A percentile compares a stretch with the other conserved stretches of the same genome.
These are phyloP conservation scores for Dictyostelium capitatum DNA, from an alignment of 78 protist species.

Conservation along the genomic window DNA sequence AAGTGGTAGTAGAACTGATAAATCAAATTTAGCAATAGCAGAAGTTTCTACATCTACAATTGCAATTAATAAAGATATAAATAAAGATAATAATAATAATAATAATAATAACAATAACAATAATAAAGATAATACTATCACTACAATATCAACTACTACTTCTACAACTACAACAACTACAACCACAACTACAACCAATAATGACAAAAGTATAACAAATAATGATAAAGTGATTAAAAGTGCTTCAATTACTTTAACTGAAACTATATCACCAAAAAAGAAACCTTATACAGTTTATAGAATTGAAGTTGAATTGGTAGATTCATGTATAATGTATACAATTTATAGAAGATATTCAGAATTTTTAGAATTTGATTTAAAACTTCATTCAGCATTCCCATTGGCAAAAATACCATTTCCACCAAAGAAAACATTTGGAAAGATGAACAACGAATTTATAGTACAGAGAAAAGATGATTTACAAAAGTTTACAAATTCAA, in stretches of 20 bases:
- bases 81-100: background rate
- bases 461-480: constrained; percentile 64
- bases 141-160: background rate
- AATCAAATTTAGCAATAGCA: background rate
- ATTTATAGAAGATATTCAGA: constrained; percentile 59
- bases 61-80: background rate
- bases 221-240: constrained; percentile 45
- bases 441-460: constrained; percentile 78
- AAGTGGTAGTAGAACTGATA: background rate
- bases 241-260: constrained; percentile 68
- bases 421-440: constrained; percentile 75
- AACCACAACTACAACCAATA: background rate
- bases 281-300: constrained; percentile 65
- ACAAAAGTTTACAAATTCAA: constrained; percentile 34
- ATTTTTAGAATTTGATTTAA: constrained; percentile 59
- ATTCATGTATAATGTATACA: background rate
- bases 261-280: constrained; percentile 63
- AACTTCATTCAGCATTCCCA: constrained; percentile 55
- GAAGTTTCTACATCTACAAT: background rate
- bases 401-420: constrained; percentile 54
- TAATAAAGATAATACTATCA: background rate
- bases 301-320: constrained; percentile 33
- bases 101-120: background rate
- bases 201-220: background rate
- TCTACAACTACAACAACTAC: background rate